Evolutionary conservation across 192 early-diverging fungal species (phyloP).

Genomic region (Podila epigama): DNA sequence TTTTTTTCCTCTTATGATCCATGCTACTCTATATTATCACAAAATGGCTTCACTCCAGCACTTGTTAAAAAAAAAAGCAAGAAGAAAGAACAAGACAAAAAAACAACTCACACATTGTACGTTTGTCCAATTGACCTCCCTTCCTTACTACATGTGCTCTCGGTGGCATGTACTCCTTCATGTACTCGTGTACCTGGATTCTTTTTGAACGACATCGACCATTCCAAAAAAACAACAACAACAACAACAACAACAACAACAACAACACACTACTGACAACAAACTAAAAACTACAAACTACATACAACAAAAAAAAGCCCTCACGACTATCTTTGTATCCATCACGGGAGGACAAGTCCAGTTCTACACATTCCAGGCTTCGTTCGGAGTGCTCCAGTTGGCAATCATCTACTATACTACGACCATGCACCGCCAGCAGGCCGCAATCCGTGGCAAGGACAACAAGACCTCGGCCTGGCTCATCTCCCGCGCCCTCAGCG

Average conservation of each 20-base stretch:
- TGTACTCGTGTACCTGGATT: too few species aligned
- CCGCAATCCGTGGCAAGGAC: not conserved
- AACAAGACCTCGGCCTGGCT: slow-evolving; percentile 26
- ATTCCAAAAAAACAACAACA: too few species aligned
- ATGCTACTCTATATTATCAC: not conserved
- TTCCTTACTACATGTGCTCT: too few species aligned
- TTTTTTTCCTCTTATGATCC: not conserved
- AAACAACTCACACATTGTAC: too few species aligned
- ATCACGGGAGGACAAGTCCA: slow-evolving; percentile 43
- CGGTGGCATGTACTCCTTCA: too few species aligned
- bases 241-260: too few species aligned
- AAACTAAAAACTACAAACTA: not conserved
- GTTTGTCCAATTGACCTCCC: too few species aligned
- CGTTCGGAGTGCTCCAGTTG: slow-evolving; percentile 40
- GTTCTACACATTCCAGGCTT: slow-evolving; percentile 45
- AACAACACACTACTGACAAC: too few species aligned
- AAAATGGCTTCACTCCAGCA: not conserved
- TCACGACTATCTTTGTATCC: slow-evolving; percentile 39
- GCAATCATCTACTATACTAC: slow-evolving; percentile 24
- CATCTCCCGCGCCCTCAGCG: slow-evolving; percentile 24
- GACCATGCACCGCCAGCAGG: slow-evolving; percentile 16
- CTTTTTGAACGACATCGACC: too few species aligned
- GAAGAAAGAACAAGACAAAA: not conserved
- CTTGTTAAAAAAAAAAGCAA: not conserved
- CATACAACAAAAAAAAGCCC: slow-evolving; percentile 3